Percentiles rank a stretch among this genome's conserved stretches.
phyloP scores from a whole-genome alignment of 1,139 yeast genomes.

The Sugiyamaella pinicola region DNA sequence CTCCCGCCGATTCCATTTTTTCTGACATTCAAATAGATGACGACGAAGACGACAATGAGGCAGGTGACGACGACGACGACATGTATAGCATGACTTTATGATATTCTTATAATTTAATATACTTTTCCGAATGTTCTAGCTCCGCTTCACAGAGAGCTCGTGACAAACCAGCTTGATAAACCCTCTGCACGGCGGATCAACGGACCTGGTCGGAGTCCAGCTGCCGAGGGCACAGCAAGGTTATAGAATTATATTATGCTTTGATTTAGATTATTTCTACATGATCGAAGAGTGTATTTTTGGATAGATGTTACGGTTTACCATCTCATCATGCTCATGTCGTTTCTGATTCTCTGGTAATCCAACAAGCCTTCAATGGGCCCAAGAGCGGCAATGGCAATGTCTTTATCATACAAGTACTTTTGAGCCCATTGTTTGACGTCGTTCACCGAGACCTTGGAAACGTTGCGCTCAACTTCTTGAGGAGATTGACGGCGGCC shows the following conservation, averaged over 20 bases:
- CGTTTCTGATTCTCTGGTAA: constrained; percentile 54
- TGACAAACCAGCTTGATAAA: background rate
- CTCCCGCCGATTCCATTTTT: constrained; percentile 67
- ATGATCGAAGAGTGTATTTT: constrained; percentile 3
- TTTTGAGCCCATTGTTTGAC: constrained; percentile 88
- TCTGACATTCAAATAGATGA: constrained; percentile 48
- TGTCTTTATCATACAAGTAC: constrained; percentile 73
- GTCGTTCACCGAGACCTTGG: constrained; percentile 74
- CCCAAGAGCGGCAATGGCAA: constrained; percentile 91
- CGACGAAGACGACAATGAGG: constrained; percentile 56
- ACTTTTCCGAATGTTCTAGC: background rate
- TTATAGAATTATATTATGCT: constrained; percentile 4
- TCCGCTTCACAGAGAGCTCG: background rate
- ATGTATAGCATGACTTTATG: constrained; percentile 22
- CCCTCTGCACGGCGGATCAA: background rate
- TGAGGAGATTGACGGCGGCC: constrained; percentile 90
- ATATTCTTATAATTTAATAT: constrained; percentile 5
- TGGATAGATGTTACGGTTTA: constrained; percentile 22
- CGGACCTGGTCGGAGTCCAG: background rate
- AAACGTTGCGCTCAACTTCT: constrained; percentile 84
- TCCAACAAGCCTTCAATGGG: constrained; percentile 66
- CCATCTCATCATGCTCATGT: constrained; percentile 45
- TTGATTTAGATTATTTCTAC: constrained; percentile 16
- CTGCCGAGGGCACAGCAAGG: constrained; percentile 5
- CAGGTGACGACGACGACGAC: constrained; percentile 45